Evolutionary conservation across 2,329 filamentous ascomycete species (phyloP), one percentile per base, ranked within the genome.

Genomic region (Xylaria sp.): DNA sequence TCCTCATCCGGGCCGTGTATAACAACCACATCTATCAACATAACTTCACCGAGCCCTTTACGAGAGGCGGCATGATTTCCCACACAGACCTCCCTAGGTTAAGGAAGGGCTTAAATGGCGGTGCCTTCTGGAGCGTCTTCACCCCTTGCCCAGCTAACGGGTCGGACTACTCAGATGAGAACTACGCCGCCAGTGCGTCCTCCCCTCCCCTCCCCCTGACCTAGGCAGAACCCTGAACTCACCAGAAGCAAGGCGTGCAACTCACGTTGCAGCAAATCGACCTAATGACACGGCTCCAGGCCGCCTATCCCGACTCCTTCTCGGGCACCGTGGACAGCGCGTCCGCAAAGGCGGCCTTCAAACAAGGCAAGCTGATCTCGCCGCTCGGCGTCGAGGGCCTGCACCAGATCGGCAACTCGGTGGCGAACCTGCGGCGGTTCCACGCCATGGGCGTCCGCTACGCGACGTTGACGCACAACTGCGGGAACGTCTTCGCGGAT

Each of bases 61-160:
- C 90, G 70, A 81, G 91, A 25, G 93, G 92, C 36, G 87, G 86
- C 0, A 80, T 97, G 58, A 75, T 78, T 0, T 84, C 84, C 3
- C 92, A 98, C 71, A 90, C 96, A 59, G 95, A 98, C 77, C 81
- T 97, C 9, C 89, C 91, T 0, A 88, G 94, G 5, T 84, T 97
- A 54, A 84, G 86, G 39, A 79, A 87, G 56, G 94, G 94, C 1
- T 84, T 85, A 71, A 88, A 90, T 69, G 94, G 94, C 44, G 95
- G 94, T 62, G 90, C 92, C n/a, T 97, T 97, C 77, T 97, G 94
- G 95, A 94, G 91, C 76, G 93, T 96, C 10, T 98, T 86, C 74
- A 88, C 91, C 45, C 87, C 87, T 0, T 97, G 94, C 75, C 94
- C 94, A 0, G 78, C 79, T 11, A 88, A 95, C 73, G 88, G 87